Conservation (phyloP, 164 flowering plant genomes). For the Kalanchoe fedtschenkoi region DNA sequence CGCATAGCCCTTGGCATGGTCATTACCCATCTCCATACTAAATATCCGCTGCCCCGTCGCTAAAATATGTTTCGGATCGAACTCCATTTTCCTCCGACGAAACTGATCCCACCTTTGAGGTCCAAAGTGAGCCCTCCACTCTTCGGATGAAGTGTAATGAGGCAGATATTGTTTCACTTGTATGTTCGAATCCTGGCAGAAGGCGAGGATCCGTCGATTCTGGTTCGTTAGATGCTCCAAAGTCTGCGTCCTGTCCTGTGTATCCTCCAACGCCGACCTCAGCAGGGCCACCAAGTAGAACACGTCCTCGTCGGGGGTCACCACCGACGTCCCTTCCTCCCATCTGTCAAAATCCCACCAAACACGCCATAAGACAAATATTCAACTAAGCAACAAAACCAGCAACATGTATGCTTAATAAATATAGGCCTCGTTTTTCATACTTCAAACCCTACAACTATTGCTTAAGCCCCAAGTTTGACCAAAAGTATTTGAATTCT, state of each 20-base stretch:
- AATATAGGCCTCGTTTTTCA: no score
- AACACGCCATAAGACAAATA: not conserved
- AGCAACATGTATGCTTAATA: no score
- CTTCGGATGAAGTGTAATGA: constrained; percentile 40
- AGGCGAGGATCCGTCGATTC: constrained; percentile 58
- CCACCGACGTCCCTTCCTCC: constrained; percentile 67
- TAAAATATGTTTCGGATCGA: constrained; percentile 62
- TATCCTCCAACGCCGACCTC: constrained; percentile 54
- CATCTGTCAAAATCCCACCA: constrained; percentile 39
- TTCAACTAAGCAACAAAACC: not conserved
- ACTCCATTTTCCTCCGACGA: constrained; percentile 38
- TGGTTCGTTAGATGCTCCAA: constrained; percentile 45
- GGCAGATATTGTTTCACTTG: constrained; percentile 70
- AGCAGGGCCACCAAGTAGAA: constrained; percentile 81
- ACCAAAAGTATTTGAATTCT: not conserved
- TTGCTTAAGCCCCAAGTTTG: no score
- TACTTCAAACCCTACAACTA: no score
- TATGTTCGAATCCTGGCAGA: constrained; percentile 54
- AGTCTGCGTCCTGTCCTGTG: constrained; percentile 41
- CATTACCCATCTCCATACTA: constrained; percentile 6
- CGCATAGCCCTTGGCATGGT: not conserved
- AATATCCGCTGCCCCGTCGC: constrained; percentile 87
- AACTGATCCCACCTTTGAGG: constrained; percentile 53
- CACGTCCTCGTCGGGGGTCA: constrained; percentile 83
- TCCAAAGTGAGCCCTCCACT: constrained; percentile 80